Conservation (phyloP, 257 asterid genomes). For the Penstemon eatonii region DNA sequence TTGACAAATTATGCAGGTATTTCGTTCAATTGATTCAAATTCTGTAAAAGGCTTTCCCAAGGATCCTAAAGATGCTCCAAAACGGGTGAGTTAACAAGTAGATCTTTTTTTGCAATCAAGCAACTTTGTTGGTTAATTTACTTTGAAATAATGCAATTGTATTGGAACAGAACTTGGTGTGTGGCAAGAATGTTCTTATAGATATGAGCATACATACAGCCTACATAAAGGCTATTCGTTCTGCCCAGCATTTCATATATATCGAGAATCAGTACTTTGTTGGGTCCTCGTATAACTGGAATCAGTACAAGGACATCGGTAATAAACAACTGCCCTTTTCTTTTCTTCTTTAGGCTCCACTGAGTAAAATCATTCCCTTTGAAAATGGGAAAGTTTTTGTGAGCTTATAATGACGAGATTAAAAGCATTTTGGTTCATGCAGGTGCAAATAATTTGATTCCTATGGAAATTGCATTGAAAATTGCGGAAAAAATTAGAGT, state of each 20-base stretch:
- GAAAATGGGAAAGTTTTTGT: background rate
- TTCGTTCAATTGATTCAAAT: conserved; percentile 97
- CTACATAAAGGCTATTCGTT: conserved; percentile 86
- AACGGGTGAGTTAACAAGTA: conserved; percentile 52
- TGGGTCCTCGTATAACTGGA: conserved; percentile 94
- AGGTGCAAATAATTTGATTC: conserved; percentile 97
- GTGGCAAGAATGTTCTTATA: conserved; percentile 93
- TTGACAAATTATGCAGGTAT: conserved; percentile 49
- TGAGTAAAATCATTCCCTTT: background rate
- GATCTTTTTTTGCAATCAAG: conserved; percentile 11
- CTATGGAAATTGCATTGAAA: conserved; percentile 92
- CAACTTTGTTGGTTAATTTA: background rate
- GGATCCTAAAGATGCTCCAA: conserved; percentile 82
- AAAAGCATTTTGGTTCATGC: conserved; percentile 25
- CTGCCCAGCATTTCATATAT: conserved; percentile 93
- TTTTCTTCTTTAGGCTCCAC: background rate
- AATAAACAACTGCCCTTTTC: conserved; percentile 25
- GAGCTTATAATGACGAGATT: background rate
- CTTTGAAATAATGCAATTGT: conserved; percentile 18
- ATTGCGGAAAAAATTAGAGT: conserved; percentile 84
- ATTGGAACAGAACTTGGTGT: conserved; percentile 69
- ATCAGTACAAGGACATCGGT: conserved; percentile 78
- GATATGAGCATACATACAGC: conserved; percentile 99
- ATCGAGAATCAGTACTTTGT: conserved; percentile 97
- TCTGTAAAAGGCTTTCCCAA: conserved; percentile 92